Evolutionary conservation across 148 eudicot species (phyloP).

Genomic region (Fagopyrum homotropicum): DNA sequence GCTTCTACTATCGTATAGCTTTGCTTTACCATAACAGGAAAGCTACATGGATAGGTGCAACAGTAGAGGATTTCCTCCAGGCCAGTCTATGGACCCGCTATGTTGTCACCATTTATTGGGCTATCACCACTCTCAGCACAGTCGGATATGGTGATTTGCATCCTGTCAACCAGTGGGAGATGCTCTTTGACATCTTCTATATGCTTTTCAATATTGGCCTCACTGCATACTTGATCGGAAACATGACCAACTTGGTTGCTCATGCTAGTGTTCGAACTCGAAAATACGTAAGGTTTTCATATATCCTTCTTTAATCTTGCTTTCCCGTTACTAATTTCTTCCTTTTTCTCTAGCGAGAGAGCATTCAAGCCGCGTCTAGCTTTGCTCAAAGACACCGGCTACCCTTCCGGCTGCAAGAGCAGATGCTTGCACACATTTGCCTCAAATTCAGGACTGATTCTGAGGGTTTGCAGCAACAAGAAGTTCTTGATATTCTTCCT

Average conservation of each 20-base stretch:
- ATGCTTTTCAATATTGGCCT: constrained; percentile 88
- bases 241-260: constrained; percentile 91
- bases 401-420: constrained; percentile 67
- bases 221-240: constrained; percentile 79
- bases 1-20: constrained; percentile 68
- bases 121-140: constrained; percentile 76
- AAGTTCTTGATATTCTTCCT: constrained; percentile 71
- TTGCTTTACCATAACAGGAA: constrained; percentile 43
- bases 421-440: constrained; percentile 83
- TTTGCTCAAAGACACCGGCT: constrained; percentile 72
- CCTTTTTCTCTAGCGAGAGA: constrained; percentile 47
- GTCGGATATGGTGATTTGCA: constrained; percentile 90
- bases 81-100: constrained; percentile 61
- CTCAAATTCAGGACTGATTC: constrained; percentile 68
- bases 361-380: constrained; percentile 76
- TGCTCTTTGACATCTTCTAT: constrained; percentile 67
- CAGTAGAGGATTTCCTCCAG: constrained; percentile 33
- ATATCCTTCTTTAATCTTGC: not conserved
- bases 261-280: constrained; percentile 79
- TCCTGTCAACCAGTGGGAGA: constrained; percentile 60
- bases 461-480: constrained; percentile 83
- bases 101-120: constrained; percentile 74
- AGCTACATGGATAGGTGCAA: constrained; percentile 68
- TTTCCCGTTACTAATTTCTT: not conserved
- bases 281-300: constrained; percentile 42